Evolutionary conservation across 495 filamentous ascomycete species (phyloP), one percentile per base, ranked within the genome.

Genomic region (Podospora pseudopauciseta): DNA sequence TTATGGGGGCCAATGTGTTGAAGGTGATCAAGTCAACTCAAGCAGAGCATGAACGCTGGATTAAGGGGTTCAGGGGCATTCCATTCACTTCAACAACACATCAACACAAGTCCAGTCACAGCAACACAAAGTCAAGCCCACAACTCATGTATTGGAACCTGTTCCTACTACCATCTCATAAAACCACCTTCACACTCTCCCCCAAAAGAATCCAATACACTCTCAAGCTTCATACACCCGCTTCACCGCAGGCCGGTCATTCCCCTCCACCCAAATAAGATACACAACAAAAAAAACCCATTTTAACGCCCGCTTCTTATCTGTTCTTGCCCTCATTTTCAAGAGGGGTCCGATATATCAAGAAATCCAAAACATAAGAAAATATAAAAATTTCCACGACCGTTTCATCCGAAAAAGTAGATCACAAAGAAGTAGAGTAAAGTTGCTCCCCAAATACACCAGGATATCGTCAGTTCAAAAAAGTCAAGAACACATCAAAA

Each of bases 351-450:
- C 18, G 39, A 49, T 49, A 49, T 49, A 49, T 49, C 39, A 49
- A 49, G 30, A 49, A 18, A 49, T 49, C 9, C 39, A 6, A 49
- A 49, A 49, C 39, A 49, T 13, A 49, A 49, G 39, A 49, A 49
- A 49, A 49, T 32, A 32, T 0, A 32, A 49, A 49, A 49, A 16
- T 49, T 23, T 23, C 39, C 39, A 49, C 39, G 39, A 11, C 39
- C 39, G 39, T 49, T 49, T 49, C 39, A 58, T 58, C 55, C 55
- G 23, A 58, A 58, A 57, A 58, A 58, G 11, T 20, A 58, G 23
- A 58, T 20, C n/a, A 58, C n/a, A 58, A 58, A 58, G 23, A 58
- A 58, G 23, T 20, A 26, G 23, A 58, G 18, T 20, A 56, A 56
- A 58, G 23, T 20, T 20, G 23, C 6, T 20, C n/a, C n/a, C n/a